Conservation (phyloP, 176 grass and related monocot genomes). For the Thalia dealbata region DNA sequence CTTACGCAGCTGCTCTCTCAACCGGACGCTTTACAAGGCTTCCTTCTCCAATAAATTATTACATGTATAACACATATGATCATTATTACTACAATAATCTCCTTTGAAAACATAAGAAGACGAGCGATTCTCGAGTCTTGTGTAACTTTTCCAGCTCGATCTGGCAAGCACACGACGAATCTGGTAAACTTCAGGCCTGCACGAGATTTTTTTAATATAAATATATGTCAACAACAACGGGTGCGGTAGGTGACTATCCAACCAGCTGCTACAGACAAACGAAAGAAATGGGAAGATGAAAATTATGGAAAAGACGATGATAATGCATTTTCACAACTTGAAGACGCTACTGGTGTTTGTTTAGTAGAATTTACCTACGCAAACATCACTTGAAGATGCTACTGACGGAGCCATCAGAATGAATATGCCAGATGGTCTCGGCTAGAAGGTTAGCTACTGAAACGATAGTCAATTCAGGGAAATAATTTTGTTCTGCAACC, state of each 20-base stretch:
- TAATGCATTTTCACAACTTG: too few relatives aligned
- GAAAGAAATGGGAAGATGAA: too few relatives aligned
- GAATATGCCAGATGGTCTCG: slow-evolving; percentile 1
- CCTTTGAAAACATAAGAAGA: not conserved
- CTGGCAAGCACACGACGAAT: not conserved
- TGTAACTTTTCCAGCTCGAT: not conserved
- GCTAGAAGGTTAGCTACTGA: slow-evolving; percentile 9
- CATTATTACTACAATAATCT: not conserved
- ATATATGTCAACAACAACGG: too few relatives aligned
- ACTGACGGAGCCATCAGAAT: slow-evolving; percentile 9
- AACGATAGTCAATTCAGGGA: slow-evolving; percentile 2
- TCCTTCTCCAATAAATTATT: not conserved
- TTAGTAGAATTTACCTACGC: not conserved
- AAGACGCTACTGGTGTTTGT: too few relatives aligned
- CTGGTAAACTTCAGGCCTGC: not conserved
- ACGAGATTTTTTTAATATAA: not conserved
- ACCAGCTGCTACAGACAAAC: not conserved
- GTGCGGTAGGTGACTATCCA: too few relatives aligned
- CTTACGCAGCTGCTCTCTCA: too few relatives aligned
- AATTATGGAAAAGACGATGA: too few relatives aligned
- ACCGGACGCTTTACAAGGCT: too few relatives aligned
- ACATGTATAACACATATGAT: not conserved
- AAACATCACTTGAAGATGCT: slow-evolving; percentile 5
- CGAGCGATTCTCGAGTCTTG: not conserved
- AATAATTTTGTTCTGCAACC: slow-evolving; percentile 10